A percentile compares a stretch with the other conserved stretches of the same genome.
These are phyloP conservation scores for Dittrichia graveolens DNA, from an alignment of 129 eudicot genomes.

Conservation along the genomic window DNA sequence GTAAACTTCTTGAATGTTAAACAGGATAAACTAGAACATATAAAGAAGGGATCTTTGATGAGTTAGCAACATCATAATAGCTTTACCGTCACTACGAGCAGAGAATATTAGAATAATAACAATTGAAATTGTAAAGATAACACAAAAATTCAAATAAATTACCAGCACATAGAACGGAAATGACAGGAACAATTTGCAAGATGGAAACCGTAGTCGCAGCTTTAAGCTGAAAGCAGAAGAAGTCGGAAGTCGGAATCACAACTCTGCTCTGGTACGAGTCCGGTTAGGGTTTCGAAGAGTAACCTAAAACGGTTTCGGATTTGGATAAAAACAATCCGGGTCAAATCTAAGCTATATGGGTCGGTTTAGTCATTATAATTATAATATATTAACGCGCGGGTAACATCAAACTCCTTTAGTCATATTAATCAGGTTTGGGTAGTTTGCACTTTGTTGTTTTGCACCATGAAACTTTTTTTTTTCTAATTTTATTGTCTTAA, in stretches of 20 bases:
- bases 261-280: slow-evolving; percentile 10
- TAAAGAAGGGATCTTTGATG: background rate
- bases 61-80: background rate
- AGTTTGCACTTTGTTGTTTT: background rate
- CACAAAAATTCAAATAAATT: slow-evolving; percentile 10
- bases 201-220: slow-evolving; percentile 4
- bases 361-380: background rate
- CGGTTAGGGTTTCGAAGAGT: slow-evolving; percentile 32
- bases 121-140: background rate
- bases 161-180: slow-evolving; percentile 20
- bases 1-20: background rate
- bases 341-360: slow-evolving; percentile 11
- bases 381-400: no score
- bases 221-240: slow-evolving; percentile 13
- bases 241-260: slow-evolving; percentile 22
- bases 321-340: slow-evolving; percentile 15
- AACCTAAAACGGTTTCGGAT: background rate
- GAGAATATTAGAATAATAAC: slow-evolving; percentile 1
- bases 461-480: no score
- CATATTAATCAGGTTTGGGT: slow-evolving; percentile 17
- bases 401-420: no score
- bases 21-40: background rate
- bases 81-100: slow-evolving; percentile 1
- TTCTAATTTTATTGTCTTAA: no score
- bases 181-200: background rate